A percentile compares a stretch with the other conserved stretches of the same genome.
Conservation (phyloP, 768 basidiomycete species). For the Hygrocybe coccinea region DNA sequence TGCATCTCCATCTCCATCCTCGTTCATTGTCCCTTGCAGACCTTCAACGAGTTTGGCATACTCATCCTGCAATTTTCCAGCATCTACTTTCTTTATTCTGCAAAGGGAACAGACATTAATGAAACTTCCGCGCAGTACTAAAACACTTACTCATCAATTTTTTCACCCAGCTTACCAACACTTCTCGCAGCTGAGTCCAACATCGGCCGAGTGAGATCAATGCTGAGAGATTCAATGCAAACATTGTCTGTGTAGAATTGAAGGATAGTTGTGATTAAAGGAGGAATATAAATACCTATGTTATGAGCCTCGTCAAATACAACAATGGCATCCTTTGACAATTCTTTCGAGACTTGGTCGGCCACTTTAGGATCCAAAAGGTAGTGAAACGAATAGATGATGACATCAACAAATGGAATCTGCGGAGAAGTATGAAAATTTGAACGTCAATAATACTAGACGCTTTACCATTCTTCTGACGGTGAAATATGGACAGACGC, state of each 20-base stretch:
- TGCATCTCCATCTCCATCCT: conserved; percentile 60
- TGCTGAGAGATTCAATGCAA: conserved; percentile 96
- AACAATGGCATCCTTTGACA: conserved; percentile 96
- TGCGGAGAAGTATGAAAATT: conserved; percentile 26
- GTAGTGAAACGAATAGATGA: conserved; percentile 99
- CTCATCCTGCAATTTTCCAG: conserved; percentile 91
- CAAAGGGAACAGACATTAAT: conserved; percentile 3
- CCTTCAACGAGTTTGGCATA: conserved; percentile 95
- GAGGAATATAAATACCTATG: conserved; percentile 60
- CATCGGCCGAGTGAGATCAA: conserved; percentile 96
- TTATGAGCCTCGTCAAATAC: conserved; percentile 99
- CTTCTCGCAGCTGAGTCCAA: conserved; percentile 89
- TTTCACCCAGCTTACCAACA: conserved; percentile 78
- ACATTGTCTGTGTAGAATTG: conserved; percentile 77
- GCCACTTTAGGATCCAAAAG: conserved; percentile 98
- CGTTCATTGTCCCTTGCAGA: conserved; percentile 69
- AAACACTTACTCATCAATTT: conserved; percentile 82
- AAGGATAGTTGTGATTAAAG: neutral
- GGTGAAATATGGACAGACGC: conserved; percentile 91
- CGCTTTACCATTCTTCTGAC: conserved; percentile 83
- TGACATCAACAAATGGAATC: conserved; percentile 93
- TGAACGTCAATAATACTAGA: neutral
- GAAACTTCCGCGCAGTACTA: neutral
- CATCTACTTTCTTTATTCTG: conserved; percentile 92
- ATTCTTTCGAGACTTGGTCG: conserved; percentile 96